These are phyloP conservation scores for Thermomucor indicae-seudaticae DNA, from an alignment of 371 early-diverging fungal species.

Conservation along the genomic window DNA sequence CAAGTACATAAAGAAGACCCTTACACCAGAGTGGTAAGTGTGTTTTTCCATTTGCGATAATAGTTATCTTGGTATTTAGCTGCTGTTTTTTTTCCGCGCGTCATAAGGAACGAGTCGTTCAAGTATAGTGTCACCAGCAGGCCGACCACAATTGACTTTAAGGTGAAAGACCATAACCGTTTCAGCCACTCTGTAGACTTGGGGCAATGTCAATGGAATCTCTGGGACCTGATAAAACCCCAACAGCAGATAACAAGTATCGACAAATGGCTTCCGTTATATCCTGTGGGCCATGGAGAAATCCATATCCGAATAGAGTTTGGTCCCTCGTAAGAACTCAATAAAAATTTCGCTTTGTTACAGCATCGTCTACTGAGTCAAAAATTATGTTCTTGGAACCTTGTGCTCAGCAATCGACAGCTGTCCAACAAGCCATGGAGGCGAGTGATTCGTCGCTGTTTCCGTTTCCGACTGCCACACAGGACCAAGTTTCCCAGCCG, in stretches of 20 bases:
- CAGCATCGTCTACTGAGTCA: too few species aligned
- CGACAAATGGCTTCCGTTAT: conserved; percentile 36
- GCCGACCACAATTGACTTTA: conserved; percentile 48
- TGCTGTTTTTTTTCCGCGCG: background rate
- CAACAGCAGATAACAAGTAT: conserved; percentile 19
- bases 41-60: background rate
- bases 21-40: conserved; percentile 65
- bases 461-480: too few species aligned
- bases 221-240: conserved; percentile 52
- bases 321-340: too few species aligned
- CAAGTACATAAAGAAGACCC: conserved; percentile 68
- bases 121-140: conserved; percentile 22
- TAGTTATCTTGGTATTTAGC: background rate
- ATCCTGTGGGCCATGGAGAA: conserved; percentile 40
- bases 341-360: too few species aligned
- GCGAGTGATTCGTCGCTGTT: too few species aligned
- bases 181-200: conserved; percentile 61
- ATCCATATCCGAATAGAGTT: conserved; percentile 28
- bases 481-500: too few species aligned
- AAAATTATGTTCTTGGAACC: too few species aligned
- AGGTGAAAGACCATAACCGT: conserved; percentile 66
- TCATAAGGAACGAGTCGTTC: conserved; percentile 36
- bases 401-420: too few species aligned
- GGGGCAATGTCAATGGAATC: conserved; percentile 52
- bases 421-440: too few species aligned